A percentile compares a stretch with the other conserved stretches of the same genome.
Conservation (phyloP, 176 grass and related monocot species). For the sorghum (Sorghum bicolor) region DNA sequence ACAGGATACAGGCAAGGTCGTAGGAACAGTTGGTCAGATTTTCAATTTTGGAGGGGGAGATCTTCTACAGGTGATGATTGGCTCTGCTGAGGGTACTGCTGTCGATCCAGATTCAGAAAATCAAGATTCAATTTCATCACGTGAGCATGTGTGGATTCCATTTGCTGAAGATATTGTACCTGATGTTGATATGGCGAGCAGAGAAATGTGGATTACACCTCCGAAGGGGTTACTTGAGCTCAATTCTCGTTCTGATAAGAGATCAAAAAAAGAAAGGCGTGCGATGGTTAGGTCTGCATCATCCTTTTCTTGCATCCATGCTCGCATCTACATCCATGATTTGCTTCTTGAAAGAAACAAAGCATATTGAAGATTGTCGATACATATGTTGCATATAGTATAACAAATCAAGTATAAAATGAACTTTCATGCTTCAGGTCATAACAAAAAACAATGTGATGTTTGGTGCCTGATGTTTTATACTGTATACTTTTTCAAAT, state of each 20-base stretch:
- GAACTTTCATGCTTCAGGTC: background rate
- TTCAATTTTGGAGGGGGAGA: conserved; percentile 77
- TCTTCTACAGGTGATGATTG: conserved; percentile 71
- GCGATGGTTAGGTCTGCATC: conserved; percentile 85
- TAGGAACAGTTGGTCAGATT: conserved; percentile 72
- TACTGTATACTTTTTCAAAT: background rate
- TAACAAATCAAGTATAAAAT: background rate
- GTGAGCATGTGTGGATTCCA: conserved; percentile 74
- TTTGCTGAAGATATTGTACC: conserved; percentile 93
- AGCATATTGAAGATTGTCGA: background rate
- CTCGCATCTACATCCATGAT: background rate
- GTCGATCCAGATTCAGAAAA: conserved; percentile 24
- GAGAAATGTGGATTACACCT: conserved; percentile 89
- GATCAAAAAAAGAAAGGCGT: conserved; percentile 88
- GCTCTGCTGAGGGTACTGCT: conserved; percentile 9
- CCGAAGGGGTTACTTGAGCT: conserved; percentile 92
- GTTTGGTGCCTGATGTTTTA: background rate
- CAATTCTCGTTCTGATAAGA: conserved; percentile 64
- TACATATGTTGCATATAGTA: conserved; percentile 16
- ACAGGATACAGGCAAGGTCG: conserved; percentile 71
- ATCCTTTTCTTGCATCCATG: conserved; percentile 38
- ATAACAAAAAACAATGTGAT: conserved; percentile 7
- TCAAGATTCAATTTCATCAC: conserved; percentile 37
- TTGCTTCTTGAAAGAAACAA: conserved; percentile 13
- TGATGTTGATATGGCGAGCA: conserved; percentile 70